Percentiles rank a stretch among this genome's conserved stretches.
Evolutionary conservation across 371 early-diverging fungal genomes (phyloP).

Genomic region (Dichotomocladium elegans): DNA sequence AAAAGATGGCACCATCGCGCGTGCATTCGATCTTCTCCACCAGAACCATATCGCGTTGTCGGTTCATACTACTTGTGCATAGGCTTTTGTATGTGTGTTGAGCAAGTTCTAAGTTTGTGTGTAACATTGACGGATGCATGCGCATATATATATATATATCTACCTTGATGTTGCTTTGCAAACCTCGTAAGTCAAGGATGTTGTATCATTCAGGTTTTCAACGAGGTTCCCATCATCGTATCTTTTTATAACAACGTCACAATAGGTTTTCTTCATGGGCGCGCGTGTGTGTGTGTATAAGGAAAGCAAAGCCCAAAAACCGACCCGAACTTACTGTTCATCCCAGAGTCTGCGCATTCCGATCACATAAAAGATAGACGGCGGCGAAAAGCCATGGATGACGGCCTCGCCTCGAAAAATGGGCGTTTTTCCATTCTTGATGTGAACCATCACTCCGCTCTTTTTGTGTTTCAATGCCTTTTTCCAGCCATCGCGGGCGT

Average conservation of each 20-base stretch:
- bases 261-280: not conserved
- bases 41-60: conserved; percentile 35
- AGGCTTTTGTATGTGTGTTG: not conserved
- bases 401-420: conserved; percentile 62
- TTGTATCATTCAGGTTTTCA: conserved; percentile 45
- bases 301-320: too few species aligned
- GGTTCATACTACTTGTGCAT: conserved; percentile 9
- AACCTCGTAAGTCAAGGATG: conserved; percentile 47
- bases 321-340: conserved; percentile 43
- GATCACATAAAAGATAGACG: conserved; percentile 64
- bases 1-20: conserved; percentile 44
- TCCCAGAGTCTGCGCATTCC: conserved; percentile 70
- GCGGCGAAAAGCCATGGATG: conserved; percentile 62
- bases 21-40: conserved; percentile 50
- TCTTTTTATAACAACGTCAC: conserved; percentile 9
- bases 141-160: too few species aligned
- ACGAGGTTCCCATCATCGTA: conserved; percentile 54
- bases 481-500: conserved; percentile 50
- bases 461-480: conserved; percentile 59
- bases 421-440: conserved; percentile 52
- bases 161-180: conserved; percentile 42
- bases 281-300: too few species aligned
- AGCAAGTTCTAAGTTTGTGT: too few species aligned
- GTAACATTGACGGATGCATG: too few species aligned
- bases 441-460: conserved; percentile 61